Percentiles rank a stretch among this genome's conserved stretches.
These are phyloP conservation scores for Chernovozyma sophiae-reginae DNA, from an alignment of 1,139 yeast genomes.

Conservation along the genomic window DNA sequence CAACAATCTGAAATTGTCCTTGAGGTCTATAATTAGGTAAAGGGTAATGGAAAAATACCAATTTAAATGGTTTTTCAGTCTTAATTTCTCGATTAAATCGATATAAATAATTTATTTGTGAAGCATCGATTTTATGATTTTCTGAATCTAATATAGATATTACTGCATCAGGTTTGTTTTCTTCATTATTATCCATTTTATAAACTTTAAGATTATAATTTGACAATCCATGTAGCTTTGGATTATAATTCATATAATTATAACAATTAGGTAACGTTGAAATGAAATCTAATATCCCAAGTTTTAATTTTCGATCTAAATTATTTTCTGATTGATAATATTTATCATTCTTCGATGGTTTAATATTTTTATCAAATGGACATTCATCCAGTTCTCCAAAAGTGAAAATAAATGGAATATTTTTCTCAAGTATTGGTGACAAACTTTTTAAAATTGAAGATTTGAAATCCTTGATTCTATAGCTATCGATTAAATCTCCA, in stretches of 20 bases:
- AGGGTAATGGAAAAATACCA: slow-evolving; percentile 49
- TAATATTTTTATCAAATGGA: slow-evolving; percentile 6
- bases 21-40: slow-evolving; percentile 49
- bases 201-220: slow-evolving; percentile 29
- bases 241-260: slow-evolving; percentile 16
- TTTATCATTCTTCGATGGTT: not conserved
- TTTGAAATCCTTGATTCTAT: slow-evolving; percentile 23
- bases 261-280: slow-evolving; percentile 37
- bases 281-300: slow-evolving; percentile 16
- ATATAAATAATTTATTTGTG: slow-evolving; percentile 29
- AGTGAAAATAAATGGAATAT: slow-evolving; percentile 33
- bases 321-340: slow-evolving; percentile 16
- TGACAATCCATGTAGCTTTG: slow-evolving; percentile 30
- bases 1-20: slow-evolving; percentile 46
- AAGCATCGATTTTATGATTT: slow-evolving; percentile 22
- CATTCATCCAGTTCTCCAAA: slow-evolving; percentile 34
- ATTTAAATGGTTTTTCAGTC: slow-evolving; percentile 19
- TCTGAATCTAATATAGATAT: slow-evolving; percentile 35
- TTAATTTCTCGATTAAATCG: slow-evolving; percentile 15
- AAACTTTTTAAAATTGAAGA: slow-evolving; percentile 35
- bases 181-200: slow-evolving; percentile 6
- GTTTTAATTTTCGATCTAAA: slow-evolving; percentile 28
- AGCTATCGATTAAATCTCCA: slow-evolving; percentile 36
- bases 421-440: slow-evolving; percentile 28
- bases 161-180: slow-evolving; percentile 14